phyloP scores from a whole-genome alignment of 768 basidiomycete genomes.

The Epithele typhae region DNA sequence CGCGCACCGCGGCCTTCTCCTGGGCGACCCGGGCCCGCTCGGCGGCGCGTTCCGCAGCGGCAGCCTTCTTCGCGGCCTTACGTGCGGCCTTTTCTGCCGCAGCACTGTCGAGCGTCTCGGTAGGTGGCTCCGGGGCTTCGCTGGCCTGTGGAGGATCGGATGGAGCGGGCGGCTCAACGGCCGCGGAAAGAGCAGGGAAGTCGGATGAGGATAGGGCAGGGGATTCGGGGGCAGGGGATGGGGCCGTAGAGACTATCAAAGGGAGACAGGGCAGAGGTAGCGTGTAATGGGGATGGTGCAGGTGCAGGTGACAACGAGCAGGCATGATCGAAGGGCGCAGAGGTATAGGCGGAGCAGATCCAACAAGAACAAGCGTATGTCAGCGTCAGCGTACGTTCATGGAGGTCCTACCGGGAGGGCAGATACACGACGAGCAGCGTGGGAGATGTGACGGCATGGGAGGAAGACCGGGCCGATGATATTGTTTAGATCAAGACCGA shows the following conservation, averaged over 20 bases:
- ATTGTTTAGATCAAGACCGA: constrained; percentile 52
- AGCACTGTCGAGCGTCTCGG: constrained; percentile 19
- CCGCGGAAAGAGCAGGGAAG: constrained; percentile 64
- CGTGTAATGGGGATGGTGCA: not conserved
- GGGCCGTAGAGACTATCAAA: constrained; percentile 20
- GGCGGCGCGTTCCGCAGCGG: constrained; percentile 55
- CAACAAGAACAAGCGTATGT: constrained; percentile 25
- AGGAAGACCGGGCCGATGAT: constrained; percentile 20
- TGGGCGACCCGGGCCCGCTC: constrained; percentile 54
- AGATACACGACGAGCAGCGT: constrained; percentile 28
- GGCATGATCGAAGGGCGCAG: constrained; percentile 38
- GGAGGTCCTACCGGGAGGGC: constrained; percentile 22
- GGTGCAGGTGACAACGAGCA: constrained; percentile 18
- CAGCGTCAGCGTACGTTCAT: constrained; percentile 22
- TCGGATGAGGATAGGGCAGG: constrained; percentile 61
- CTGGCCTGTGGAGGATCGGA: constrained; percentile 23
- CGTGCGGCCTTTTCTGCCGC: constrained; percentile 52
- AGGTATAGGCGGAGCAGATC: constrained; percentile 13
- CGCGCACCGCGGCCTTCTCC: constrained; percentile 53
- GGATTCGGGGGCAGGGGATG: constrained; percentile 32
- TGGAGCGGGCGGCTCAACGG: constrained; percentile 25
- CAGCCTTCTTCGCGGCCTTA: constrained; percentile 62
- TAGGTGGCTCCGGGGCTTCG: constrained; percentile 22
- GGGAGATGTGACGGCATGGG: constrained; percentile 24
- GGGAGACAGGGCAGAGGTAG: constrained; percentile 25